These are phyloP conservation scores for Citrus glauca DNA, from an alignment of 345 rosid species.

Conservation along the genomic window DNA sequence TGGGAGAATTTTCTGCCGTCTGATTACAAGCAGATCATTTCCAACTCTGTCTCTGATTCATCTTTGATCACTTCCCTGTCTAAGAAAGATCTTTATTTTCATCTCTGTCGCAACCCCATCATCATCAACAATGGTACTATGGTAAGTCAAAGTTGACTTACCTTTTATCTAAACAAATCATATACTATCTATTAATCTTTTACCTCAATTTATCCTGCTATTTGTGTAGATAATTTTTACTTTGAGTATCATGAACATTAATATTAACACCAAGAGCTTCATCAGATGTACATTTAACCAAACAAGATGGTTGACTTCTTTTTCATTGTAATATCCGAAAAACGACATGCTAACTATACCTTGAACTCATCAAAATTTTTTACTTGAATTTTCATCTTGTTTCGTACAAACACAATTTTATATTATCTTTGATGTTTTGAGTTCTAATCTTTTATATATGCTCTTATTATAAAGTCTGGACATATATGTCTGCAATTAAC, in stretches of 20 bases:
- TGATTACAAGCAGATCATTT: neutral
- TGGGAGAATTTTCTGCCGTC: neutral
- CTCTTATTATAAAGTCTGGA: neutral
- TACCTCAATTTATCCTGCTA: too few species aligned
- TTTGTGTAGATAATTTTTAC: too few species aligned
- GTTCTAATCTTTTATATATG: neutral
- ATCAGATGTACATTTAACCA: too few species aligned
- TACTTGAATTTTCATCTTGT: too few species aligned
- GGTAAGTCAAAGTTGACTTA: neutral
- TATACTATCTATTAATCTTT: too few species aligned
- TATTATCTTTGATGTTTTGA: neutral
- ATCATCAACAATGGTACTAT: neutral
- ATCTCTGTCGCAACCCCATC: neutral
- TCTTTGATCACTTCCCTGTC: neutral
- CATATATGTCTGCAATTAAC: too few species aligned
- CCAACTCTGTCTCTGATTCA: neutral
- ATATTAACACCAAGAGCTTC: too few species aligned
- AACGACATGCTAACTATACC: too few species aligned
- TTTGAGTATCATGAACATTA: too few species aligned
- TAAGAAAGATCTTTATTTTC: neutral
- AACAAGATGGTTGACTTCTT: neutral
- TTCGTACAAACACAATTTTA: neutral
- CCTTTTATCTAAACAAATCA: too few species aligned
- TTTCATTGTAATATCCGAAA: neutral
- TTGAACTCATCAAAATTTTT: neutral